Evolutionary conservation across 495 filamentous ascomycete species (phyloP), one percentile per base, ranked within the genome.

Genomic region (Astrothelium macrocarpum): DNA sequence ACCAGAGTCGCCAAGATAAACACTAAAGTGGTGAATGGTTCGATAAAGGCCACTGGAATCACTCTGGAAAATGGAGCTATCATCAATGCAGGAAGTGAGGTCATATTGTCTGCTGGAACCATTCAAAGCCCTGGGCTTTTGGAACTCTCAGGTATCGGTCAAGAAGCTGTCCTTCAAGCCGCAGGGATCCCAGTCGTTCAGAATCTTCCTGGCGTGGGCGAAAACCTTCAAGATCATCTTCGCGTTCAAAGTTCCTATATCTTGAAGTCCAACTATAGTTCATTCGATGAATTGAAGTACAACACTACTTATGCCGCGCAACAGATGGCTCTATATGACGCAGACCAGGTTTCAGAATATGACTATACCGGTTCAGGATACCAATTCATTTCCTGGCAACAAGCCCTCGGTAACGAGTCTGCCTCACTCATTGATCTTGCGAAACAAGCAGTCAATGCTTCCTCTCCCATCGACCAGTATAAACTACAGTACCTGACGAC

Each of bases 81-180:
- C 36, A 63, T 84, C 14, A 67, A 2, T 46, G 61, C 77, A 1
- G 69, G 62, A 0, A 74, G 71, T 32, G 73, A 77, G 58, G 73
- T 77, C 59, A 73, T 75, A 26, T 23, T 74, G 1, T 62, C 68
- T 49, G 73, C 72, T 12, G 72, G 74, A n/a, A 65, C 70, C 0
- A 63, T 77, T 43, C 72, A 75, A 23, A 66, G 66, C n/a, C 74
- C 73, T 12, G 72, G 75, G 34, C 43, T 76, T 23, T 64, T 76
- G 36, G 65, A 71, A 66, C 23, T 72, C 5, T 71, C 68, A 2
- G 70, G 72, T 26, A 67, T 75, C 31, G 72, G 71, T 12, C 71
- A 72, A 1, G 62, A 59, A 2, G 31, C 53, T 14, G 60, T 53
- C 11, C 61, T 71, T 11, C 59, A 65, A 29, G 62, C 32, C 14